Evolutionary conservation across 2,329 filamentous ascomycete species (phyloP), one percentile per base, ranked within the genome.

Genomic region (Diaporthe citrichinensis): DNA sequence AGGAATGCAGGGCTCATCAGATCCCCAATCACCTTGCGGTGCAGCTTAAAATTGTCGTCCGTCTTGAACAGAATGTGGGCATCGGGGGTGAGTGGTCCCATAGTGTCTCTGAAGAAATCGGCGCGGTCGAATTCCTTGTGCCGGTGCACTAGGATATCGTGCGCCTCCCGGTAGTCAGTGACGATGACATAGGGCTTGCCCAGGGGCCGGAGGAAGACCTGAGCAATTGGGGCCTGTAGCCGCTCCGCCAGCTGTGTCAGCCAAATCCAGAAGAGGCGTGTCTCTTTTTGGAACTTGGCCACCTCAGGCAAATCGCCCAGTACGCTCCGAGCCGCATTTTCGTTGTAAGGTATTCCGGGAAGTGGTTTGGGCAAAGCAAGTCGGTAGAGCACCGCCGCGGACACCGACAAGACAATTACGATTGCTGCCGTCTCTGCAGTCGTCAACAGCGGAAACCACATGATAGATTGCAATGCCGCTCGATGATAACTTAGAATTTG

Each of bases 201-300:
- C 23, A 84, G 79, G 1, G 83, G 83, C 39, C 79, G 73, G 9
- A 84, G 72, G 74, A 84, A 85, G 71, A 84, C 76, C 55, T 86
- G 84, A 5, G 80, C 77, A 8, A 85, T 75, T 3, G 82, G 80
- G 1, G 81, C 68, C n/a, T 55, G n/a, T 15, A 34, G 25, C 79
- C 75, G 10, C 53, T 39, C 20, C 6, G 36, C 36, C 15, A 41
- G n/a, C 36, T 61, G 34, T 15, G 46, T 57, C 20, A 80, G 71
- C 73, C 77, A 80, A 9, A 62, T 46, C 10, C 76, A 74, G 25
- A 76, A 62, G 12, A 53, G 72, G 7, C 78, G 73, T 14, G 76
- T 76, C 0, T 67, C 41, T 4, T 74, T 51, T 2, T 79, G 62
- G 51, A 78, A 67, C 25, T 20, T 57, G 46, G 31, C 28, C 59